A percentile compares a stretch with the other conserved stretches of the same genome.
Evolutionary conservation across 1,284 basidiomycete genomes (phyloP).

Genomic region (Trichosporon sp.): DNA sequence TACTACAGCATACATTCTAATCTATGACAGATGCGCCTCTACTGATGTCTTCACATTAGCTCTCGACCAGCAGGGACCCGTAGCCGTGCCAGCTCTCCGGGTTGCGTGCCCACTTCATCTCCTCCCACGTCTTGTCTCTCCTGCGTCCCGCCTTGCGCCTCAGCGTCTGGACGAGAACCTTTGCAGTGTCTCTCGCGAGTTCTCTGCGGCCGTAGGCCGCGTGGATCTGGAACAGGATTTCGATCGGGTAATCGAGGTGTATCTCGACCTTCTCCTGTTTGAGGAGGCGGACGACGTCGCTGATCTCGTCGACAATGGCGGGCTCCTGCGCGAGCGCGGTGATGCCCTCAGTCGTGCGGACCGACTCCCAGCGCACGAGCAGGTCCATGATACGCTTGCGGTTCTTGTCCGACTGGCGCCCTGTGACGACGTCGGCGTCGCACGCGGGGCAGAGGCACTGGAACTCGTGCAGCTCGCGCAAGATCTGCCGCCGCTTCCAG

Average conservation of each 20-base stretch:
- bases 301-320: background rate
- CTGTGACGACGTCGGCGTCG: background rate
- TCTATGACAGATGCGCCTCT: background rate
- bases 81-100: background rate
- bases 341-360: background rate
- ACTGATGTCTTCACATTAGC: background rate
- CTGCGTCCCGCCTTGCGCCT: background rate
- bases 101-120: background rate
- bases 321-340: background rate
- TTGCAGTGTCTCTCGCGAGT: background rate
- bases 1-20: background rate
- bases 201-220: background rate
- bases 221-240: background rate
- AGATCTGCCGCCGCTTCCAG: background rate
- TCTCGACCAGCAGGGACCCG: background rate
- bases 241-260: background rate
- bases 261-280: background rate
- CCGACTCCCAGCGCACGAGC: background rate
- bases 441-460: constrained; percentile 7
- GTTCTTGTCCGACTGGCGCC: background rate
- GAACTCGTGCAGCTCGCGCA: background rate
- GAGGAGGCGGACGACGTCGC: background rate
- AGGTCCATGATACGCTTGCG: background rate
- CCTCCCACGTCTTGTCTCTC: background rate
- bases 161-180: background rate